phyloP scores from a whole-genome alignment of 805 yeast genomes.

The Yamadazyma paraphyllophila region DNA sequence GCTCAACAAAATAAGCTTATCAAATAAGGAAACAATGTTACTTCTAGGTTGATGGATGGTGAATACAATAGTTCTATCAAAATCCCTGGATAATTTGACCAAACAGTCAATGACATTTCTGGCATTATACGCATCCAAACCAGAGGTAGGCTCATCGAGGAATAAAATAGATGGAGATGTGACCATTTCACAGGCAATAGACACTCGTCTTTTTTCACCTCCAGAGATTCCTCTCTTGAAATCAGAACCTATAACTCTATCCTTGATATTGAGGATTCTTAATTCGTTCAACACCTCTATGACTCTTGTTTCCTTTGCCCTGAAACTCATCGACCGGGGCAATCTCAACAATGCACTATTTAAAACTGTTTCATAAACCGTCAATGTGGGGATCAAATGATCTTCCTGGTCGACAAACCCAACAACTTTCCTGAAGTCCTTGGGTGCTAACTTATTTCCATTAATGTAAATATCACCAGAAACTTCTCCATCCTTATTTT shows the following conservation, averaged over 20 bases:
- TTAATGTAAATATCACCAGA: slow-evolving; percentile 73
- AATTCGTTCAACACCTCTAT: slow-evolving; percentile 82
- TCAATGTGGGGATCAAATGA: slow-evolving; percentile 82
- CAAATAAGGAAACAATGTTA: slow-evolving; percentile 89
- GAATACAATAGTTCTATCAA: slow-evolving; percentile 83
- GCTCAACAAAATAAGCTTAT: slow-evolving; percentile 73
- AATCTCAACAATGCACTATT: slow-evolving; percentile 87
- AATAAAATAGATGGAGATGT: slow-evolving; percentile 71
- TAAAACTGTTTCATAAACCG: slow-evolving; percentile 93
- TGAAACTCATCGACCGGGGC: slow-evolving; percentile 74
- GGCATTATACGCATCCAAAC: slow-evolving; percentile 92
- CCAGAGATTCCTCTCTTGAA: slow-evolving; percentile 79
- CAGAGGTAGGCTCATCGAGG: slow-evolving; percentile 91
- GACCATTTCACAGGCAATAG: slow-evolving; percentile 77
- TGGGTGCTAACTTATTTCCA: slow-evolving; percentile 50
- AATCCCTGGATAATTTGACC: slow-evolving; percentile 73
- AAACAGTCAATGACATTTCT: slow-evolving; percentile 84
- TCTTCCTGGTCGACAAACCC: slow-evolving; percentile 98
- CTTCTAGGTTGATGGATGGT: slow-evolving; percentile 98
- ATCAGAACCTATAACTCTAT: slow-evolving; percentile 84
- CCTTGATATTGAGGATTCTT: slow-evolving; percentile 78
- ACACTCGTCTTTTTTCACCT: slow-evolving; percentile 74
- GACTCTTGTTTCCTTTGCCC: slow-evolving; percentile 75
- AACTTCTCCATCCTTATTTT: slow-evolving; percentile 71
- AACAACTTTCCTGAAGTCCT: slow-evolving; percentile 60